Base-by-base conservation (phyloP, 2,329 filamentous ascomycete genomes). In the Xylariales sp. region DNA sequence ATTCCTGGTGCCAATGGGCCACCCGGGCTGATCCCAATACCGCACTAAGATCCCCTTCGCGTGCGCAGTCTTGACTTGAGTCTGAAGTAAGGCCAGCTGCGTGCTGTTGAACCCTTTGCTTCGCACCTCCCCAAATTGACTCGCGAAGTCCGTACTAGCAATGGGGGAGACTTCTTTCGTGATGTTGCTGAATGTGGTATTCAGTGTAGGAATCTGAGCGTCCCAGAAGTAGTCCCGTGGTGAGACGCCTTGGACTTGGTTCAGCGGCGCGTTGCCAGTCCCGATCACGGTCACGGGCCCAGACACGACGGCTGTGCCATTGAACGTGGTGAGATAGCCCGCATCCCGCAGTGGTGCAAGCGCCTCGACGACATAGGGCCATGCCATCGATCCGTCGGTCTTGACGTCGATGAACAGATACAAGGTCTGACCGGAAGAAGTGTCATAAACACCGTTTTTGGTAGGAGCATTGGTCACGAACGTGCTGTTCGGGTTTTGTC, bases 341-440 rank as follows among this genome's bases (percentile, higher is more conserved):
- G 62, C 66, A 31, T 74, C 61, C 2, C 79, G 68, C 7, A 86
- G 64, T 2, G 78, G 71, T 39, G 73, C 61, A 0, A 86, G 67
- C 38, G 79, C 71, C 24, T 65, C 52, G 11, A 74, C 48, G 0
- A 82, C 69, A 32, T 69, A 59, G 1, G 67, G 68, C 65, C 73
- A 80, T 1, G 73, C 76, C 11, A 63, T 56, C 3, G 57, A 51
- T 2, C 71, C 73, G 15, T 67, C 54, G 3, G 69, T 78, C 60
- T 88, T 88, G 58, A 87, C 65, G 56, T 88, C 84, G 20, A 88
- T 68, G 4, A 87, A 68, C 5, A 88, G 67, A 5, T 74, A 65
- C 1, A 85, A 59, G 0, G 74, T 71, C 50, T 76, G 73, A 2
- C 48, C 48, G 0, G 74, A 69, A 41, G 69, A 59, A 5, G 60